Evolutionary conservation across 1,284 basidiomycete species (phyloP).

Genomic region (Sporisorium exsertum): DNA sequence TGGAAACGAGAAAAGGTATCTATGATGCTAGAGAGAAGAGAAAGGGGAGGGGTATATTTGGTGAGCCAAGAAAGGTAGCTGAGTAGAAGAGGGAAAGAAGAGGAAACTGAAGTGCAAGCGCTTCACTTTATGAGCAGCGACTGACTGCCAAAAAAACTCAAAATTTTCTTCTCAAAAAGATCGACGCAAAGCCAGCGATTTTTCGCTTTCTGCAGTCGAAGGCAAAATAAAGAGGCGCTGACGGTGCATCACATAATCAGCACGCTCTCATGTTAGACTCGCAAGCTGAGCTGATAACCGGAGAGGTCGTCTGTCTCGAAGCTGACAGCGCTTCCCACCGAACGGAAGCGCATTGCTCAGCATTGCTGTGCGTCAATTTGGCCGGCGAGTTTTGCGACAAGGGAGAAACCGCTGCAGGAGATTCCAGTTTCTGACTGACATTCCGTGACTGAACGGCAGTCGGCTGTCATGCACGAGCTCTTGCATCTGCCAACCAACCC

Average conservation of each 20-base stretch:
- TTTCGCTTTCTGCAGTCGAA: slow-evolving; percentile 13
- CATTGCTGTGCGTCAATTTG: not conserved
- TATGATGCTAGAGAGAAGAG: slow-evolving; percentile 9
- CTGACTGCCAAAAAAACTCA: not conserved
- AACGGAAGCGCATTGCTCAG: not conserved
- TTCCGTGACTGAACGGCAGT: not conserved
- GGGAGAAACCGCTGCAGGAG: not conserved
- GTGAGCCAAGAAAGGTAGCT: slow-evolving; percentile 41
- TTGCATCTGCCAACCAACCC: not conserved
- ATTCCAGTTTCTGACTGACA: not conserved
- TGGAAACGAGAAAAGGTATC: slow-evolving; percentile 1
- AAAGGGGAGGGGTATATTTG: slow-evolving; percentile 33
- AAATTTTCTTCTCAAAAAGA: slow-evolving; percentile 28
- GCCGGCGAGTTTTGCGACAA: not conserved
- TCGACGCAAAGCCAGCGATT: not conserved
- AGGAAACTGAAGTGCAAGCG: slow-evolving; percentile 7
- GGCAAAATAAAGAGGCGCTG: not conserved
- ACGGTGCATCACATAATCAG: not conserved
- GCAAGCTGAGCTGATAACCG: slow-evolving; percentile 19
- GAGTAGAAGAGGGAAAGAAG: slow-evolving; percentile 15
- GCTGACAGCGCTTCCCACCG: slow-evolving; percentile 5
- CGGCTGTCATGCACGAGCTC: not conserved
- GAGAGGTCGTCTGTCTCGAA: slow-evolving; percentile 17
- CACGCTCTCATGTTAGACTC: slow-evolving; percentile 7
- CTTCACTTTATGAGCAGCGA: slow-evolving; percentile 18